A percentile compares a stretch with the other conserved stretches of the same genome.
These are phyloP conservation scores for Pezicula rhizophila DNA, from an alignment of 2,329 filamentous ascomycete species.

Conservation along the genomic window DNA sequence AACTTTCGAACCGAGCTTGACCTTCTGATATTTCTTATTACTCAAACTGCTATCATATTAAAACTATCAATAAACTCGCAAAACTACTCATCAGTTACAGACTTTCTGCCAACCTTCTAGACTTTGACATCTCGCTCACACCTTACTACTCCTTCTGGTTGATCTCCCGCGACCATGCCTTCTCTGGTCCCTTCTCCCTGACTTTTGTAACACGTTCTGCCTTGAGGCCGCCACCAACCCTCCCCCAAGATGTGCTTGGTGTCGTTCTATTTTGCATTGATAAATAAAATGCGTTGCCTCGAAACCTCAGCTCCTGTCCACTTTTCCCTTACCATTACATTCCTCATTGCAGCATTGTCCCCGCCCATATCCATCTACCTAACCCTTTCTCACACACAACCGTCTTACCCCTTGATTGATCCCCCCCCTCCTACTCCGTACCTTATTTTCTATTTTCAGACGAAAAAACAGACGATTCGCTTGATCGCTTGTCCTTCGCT, in stretches of 20 bases:
- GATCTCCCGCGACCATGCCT: slow-evolving; percentile 4
- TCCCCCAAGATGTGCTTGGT: slow-evolving; percentile 6
- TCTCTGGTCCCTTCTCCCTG: slow-evolving; percentile 10
- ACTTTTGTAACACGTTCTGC: slow-evolving; percentile 16
- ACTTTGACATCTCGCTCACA: too few relatives aligned
- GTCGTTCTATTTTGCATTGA: slow-evolving; percentile 6
- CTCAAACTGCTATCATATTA: too few relatives aligned
- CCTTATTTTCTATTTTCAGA: slow-evolving; percentile 14
- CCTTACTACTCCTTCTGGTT: not conserved
- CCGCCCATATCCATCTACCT: slow-evolving; percentile 2
- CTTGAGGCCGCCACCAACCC: slow-evolving; percentile 9
- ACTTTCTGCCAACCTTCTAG: too few relatives aligned
- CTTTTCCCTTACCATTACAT: not conserved
- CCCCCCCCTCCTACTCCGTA: slow-evolving; percentile 6
- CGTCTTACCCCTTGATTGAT: slow-evolving; percentile 5
- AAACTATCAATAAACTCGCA: too few relatives aligned
- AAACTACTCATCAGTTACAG: too few relatives aligned
- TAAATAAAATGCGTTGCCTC: not conserved
- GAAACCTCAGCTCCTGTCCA: too few relatives aligned
- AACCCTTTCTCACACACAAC: slow-evolving; percentile 1
- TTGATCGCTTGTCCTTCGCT: not conserved
- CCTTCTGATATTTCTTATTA: too few relatives aligned
- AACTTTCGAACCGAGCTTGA: too few relatives aligned
- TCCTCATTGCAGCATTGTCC: not conserved
- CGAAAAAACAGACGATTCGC: not conserved